A percentile compares a stretch with the other conserved stretches of the same genome.
phyloP scores from a whole-genome alignment of 1,284 basidiomycete genomes.

The Marasmius fiardii region DNA sequence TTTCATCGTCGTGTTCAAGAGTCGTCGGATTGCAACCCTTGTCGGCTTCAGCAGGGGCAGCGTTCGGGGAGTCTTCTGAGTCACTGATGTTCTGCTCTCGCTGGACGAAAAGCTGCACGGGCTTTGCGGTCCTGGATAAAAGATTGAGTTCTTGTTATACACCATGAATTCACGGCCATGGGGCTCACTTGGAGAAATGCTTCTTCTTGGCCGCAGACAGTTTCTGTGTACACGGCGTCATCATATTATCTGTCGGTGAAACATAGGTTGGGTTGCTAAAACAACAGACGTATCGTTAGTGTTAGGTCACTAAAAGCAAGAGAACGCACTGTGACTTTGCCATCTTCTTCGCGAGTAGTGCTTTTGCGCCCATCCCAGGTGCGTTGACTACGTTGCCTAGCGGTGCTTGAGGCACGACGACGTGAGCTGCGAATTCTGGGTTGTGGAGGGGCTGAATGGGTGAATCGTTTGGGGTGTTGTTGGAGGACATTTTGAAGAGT shows the following conservation, averaged over 20 bases:
- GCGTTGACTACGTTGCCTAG: conserved; percentile 62
- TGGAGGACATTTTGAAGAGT: neutral
- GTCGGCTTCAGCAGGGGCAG: conserved; percentile 13
- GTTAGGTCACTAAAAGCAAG: neutral
- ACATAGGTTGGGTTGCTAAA: conserved; percentile 76
- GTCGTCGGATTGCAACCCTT: conserved; percentile 28
- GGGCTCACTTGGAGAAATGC: conserved; percentile 79
- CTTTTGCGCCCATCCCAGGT: conserved; percentile 83
- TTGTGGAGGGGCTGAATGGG: conserved; percentile 83
- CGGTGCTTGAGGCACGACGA: conserved; percentile 77
- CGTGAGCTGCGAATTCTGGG: conserved; percentile 73
- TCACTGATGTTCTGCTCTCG: conserved; percentile 40
- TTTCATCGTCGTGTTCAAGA: conserved; percentile 55
- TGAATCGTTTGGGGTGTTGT: conserved; percentile 59
- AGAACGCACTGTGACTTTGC: conserved; percentile 73
- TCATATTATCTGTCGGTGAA: conserved; percentile 90
- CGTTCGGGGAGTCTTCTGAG: conserved; percentile 24
- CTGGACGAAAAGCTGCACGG: conserved; percentile 56
- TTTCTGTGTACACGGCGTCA: conserved; percentile 91
- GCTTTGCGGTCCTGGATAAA: conserved; percentile 50
- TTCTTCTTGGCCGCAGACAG: conserved; percentile 87
- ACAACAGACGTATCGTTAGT: neutral
- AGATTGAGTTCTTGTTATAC: neutral
- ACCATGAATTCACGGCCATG: conserved; percentile 1
- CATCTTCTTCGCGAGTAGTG: conserved; percentile 85